Evolutionary conservation across 441 rosid species (phyloP), one percentile per base, ranked within the genome.

Genomic region (Erodium moschatum): DNA sequence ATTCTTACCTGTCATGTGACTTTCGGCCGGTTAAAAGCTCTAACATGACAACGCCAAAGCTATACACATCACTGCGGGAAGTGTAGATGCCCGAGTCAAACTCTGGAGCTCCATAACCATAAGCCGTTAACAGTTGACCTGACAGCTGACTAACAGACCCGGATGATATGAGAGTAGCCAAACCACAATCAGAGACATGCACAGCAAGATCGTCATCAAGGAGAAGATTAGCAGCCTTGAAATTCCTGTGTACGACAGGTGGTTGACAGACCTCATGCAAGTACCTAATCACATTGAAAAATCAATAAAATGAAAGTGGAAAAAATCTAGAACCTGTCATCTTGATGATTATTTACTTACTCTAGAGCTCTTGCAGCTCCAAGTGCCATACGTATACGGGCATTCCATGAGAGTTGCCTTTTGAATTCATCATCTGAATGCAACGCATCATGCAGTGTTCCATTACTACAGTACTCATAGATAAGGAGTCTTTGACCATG

Each of bases 41-140:
- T 67, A 95, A 68, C 99, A 95, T 92, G 67, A 92, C 97, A 29
- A 90, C 98, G 10, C 98, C 99, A 77, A 92, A 95, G 81, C 98
- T 92, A 74, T 81, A 95, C 54, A 92, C 92, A 75, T 95, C 99
- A 79, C 97, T 92, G 70, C 81, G 85, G 71, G 73, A 72, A 31
- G 92, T 92, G 77, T 92, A 95, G 74, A 82, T 83, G 71, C 99
- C 98, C 0, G 89, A 84, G 74, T 95, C 99, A 2, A 87, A 92
- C 71, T 92, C 99, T 6, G 99, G 97, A 66, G 98, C 99, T 71
- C 97, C 96, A 75, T 92, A 90, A 48, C 92, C 89, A 73, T 87
- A 89, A 27, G 92, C 82, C 35, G 96, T 67, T 67, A 79, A 83
- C 64, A 89, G 79, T 1, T 94, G 97, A 71, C 94, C 99, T 46